Conservation (phyloP, 129 eudicot genomes). For the Pseudognaphalium luteoalbum region DNA sequence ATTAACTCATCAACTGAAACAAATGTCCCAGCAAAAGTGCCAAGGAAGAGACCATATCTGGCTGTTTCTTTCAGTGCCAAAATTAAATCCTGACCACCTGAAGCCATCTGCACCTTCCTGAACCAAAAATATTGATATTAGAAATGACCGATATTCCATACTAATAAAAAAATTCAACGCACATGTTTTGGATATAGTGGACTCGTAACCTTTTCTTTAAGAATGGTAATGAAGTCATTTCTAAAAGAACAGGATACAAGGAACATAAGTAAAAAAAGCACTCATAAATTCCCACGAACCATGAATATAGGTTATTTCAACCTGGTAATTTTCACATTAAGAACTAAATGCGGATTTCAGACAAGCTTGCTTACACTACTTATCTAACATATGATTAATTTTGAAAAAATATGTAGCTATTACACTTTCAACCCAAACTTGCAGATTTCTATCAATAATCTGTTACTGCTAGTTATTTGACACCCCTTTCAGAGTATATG, state of each 20-base stretch:
- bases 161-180: slow-evolving; percentile 7
- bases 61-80: slow-evolving; percentile 81
- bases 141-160: slow-evolving; percentile 8
- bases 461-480: not conserved
- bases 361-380: not conserved
- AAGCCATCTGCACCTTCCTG: slow-evolving; percentile 74
- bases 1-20: slow-evolving; percentile 87
- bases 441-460: slow-evolving; percentile 7
- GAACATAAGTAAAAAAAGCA: slow-evolving; percentile 10
- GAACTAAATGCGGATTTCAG: not conserved
- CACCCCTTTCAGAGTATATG: slow-evolving; percentile 4
- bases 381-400: not conserved
- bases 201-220: not conserved
- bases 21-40: slow-evolving; percentile 95
- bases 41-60: slow-evolving; percentile 94
- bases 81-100: slow-evolving; percentile 67
- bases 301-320: not conserved
- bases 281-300: slow-evolving; percentile 13
- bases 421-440: not conserved
- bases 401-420: not conserved
- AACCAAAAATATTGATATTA: slow-evolving; percentile 20
- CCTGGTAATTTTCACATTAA: not conserved
- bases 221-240: slow-evolving; percentile 15
- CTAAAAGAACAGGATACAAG: slow-evolving; percentile 11
- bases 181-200: not conserved